Percentiles rank a stretch among this genome's conserved stretches.
Conservation (phyloP, 805 yeast species). For the Grigorovia jiainica region DNA sequence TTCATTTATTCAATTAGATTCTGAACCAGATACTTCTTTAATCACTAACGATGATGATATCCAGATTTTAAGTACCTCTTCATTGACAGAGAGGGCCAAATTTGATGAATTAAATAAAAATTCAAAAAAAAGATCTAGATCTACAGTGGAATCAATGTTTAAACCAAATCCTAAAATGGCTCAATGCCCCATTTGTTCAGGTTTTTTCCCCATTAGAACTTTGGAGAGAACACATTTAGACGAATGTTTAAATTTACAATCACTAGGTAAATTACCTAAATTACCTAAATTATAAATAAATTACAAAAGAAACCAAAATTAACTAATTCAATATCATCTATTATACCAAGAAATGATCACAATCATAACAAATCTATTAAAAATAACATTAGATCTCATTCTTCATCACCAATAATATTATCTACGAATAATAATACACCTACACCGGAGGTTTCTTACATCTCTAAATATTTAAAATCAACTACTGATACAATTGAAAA, state of each 20-base stretch:
- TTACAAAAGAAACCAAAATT: background rate
- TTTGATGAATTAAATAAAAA: background rate
- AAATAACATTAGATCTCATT: background rate
- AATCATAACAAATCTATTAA: background rate
- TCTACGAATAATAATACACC: too few species aligned
- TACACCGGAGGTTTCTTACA: constrained; percentile 1
- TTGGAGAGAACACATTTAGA: constrained; percentile 57
- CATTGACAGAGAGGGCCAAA: background rate
- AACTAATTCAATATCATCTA: background rate
- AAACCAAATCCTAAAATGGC: constrained; percentile 25
- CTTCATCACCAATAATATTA: background rate
- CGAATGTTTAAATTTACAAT: constrained; percentile 37
- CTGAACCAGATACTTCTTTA: constrained; percentile 14
- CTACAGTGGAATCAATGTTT: constrained; percentile 10
- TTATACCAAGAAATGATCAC: background rate
- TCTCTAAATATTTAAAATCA: constrained; percentile 16
- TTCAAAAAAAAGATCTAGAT: constrained; percentile 3
- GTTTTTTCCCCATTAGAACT: constrained; percentile 42
- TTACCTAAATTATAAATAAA: too few species aligned
- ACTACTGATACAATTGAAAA: constrained; percentile 32
- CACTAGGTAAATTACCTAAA: constrained; percentile 8
- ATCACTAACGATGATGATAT: constrained; percentile 19
- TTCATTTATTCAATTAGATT: constrained; percentile 23
- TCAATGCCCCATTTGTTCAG: constrained; percentile 60
- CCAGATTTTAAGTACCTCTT: constrained; percentile 21